Conservation (phyloP, 805 yeast genomes). For the Blastobotrys attinorum region DNA sequence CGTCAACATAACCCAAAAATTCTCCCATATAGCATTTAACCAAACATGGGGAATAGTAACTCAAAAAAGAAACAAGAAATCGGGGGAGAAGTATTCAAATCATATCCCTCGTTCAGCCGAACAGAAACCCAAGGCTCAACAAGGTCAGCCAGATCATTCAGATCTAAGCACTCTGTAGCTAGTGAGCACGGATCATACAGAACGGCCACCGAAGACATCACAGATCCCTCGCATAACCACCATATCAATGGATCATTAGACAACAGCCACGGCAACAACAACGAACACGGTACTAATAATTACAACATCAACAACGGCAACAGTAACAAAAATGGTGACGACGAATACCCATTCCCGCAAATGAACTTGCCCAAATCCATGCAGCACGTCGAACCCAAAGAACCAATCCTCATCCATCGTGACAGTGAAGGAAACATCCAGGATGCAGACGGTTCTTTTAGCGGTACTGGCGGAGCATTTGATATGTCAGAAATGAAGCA, state of each 20-base stretch:
- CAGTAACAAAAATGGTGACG: slow-evolving; percentile 40
- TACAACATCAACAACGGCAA: background rate
- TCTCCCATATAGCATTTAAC: too few relatives aligned
- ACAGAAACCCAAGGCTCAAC: slow-evolving; percentile 35
- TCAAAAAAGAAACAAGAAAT: slow-evolving; percentile 25
- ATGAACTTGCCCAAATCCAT: slow-evolving; percentile 52
- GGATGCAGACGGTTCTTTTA: slow-evolving; percentile 12
- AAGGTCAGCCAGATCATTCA: slow-evolving; percentile 26
- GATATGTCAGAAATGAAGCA: slow-evolving; percentile 4
- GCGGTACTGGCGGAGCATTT: slow-evolving; percentile 7
- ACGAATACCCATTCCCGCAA: slow-evolving; percentile 21
- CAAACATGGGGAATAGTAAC: slow-evolving; percentile 32
- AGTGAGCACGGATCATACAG: slow-evolving; percentile 20
- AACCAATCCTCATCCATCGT: slow-evolving; percentile 58
- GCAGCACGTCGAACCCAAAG: slow-evolving; percentile 62
- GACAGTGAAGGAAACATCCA: slow-evolving; percentile 35
- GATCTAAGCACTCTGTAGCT: slow-evolving; percentile 22
- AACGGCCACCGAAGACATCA: slow-evolving; percentile 16
- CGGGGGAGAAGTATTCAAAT: slow-evolving; percentile 23
- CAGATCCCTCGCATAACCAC: too few relatives aligned
- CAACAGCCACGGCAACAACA: background rate
- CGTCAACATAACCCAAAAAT: too few relatives aligned
- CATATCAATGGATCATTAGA: too few relatives aligned
- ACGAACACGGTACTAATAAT: background rate
- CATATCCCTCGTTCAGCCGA: slow-evolving; percentile 32